These are phyloP conservation scores for Rhododendron molle DNA, from an alignment of 148 eudicot species.

Conservation along the genomic window DNA sequence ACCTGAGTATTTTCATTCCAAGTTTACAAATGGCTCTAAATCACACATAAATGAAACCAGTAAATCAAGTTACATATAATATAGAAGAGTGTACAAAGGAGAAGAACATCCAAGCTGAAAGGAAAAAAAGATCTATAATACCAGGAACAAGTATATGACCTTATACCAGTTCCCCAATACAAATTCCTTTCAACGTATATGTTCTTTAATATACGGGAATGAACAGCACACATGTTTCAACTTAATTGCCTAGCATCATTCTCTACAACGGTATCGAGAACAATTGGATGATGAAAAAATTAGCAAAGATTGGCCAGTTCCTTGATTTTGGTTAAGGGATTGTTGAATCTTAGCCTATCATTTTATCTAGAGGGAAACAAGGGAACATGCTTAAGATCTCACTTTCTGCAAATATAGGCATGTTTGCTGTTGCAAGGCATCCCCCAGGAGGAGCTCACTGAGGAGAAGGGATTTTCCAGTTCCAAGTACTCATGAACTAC, in stretches of 20 bases:
- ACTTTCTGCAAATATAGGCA: too few species aligned
- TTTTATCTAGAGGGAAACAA: too few species aligned
- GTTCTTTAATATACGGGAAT: constrained; percentile 16
- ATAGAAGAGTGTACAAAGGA: neutral
- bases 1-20: neutral
- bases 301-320: too few species aligned
- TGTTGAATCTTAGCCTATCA: too few species aligned
- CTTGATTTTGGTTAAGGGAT: too few species aligned
- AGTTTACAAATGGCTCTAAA: neutral
- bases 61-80: neutral
- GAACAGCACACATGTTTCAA: constrained; percentile 39
- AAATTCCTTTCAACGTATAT: neutral
- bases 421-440: too few species aligned
- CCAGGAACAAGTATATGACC: neutral
- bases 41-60: neutral
- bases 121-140: neutral
- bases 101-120: neutral
- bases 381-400: too few species aligned
- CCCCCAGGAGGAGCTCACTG: too few species aligned
- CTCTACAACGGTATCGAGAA: too few species aligned
- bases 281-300: too few species aligned
- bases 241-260: too few species aligned
- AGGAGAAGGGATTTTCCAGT: too few species aligned
- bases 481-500: neutral
- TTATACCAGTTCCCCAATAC: neutral